Evolutionary conservation across 345 rosid species (phyloP), one percentile per base, ranked within the genome.

Genomic region (Boechera retrofracta): DNA sequence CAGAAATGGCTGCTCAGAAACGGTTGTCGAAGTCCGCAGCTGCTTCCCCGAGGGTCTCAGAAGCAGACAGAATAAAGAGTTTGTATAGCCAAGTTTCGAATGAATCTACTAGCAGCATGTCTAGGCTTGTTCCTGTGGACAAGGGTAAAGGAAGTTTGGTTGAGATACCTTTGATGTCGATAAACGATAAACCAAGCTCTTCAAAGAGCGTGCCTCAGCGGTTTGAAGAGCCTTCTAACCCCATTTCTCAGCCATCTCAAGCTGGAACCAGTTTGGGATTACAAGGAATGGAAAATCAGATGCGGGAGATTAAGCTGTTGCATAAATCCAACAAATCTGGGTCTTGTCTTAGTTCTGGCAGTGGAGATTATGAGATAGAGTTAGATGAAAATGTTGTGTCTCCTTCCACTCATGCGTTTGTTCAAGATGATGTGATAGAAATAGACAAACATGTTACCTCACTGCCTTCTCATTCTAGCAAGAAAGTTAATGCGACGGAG

Each of bases 1-100:
- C 97, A 2, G 97, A 94, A 86, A 89, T 90, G 93, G 98, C 98
- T 79, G 95, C 97, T 71, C 84, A 86, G 88, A 94, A 86, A 82
- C 86, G 98, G 69, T 63, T 83, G 39, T 89, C 97, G 5, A 89
- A 84, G 77, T 84, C 90, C 0, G 71, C 63, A 7, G 73, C 63
- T 21, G 76, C 79, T 54, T 84, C 97, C 71, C 91, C 94, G 1
- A 62, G 91, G 33, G 63, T 69, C 47, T 92, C 97, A 4, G 98
- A 92, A 85, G 92, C 97, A 52, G 92, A 87, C 55, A 89, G 90
- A 86, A 90, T 90, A n/a, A 92, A 90, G 86, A 87, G 82, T 79
- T 80, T 88, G 82, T 92, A 90, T 81, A 83, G 86, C 60, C 77
- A 92, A n/a, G 92, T 86, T 62, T 84, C 87, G 3, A 85, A 82